Percentiles rank a stretch among this genome's conserved stretches.
phyloP scores from a whole-genome alignment of 306 rosid species.

The Parietaria judaica region DNA sequence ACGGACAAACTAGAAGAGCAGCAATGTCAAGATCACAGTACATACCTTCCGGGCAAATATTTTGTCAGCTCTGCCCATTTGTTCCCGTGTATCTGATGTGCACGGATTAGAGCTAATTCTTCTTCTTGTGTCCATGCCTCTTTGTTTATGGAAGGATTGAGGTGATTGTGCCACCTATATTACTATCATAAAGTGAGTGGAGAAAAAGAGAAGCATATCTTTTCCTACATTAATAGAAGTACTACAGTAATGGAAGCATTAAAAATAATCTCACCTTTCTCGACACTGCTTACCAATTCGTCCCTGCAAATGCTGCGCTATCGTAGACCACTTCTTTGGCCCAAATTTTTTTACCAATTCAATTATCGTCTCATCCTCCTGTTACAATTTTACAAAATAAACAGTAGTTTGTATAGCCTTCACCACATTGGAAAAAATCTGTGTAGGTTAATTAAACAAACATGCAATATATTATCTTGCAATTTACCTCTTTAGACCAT shows the following conservation, averaged over 20 bases:
- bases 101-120: constrained; percentile 85
- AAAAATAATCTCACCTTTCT: constrained; percentile 64
- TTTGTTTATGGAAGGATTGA: constrained; percentile 90
- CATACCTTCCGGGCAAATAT: constrained; percentile 89
- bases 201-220: background rate
- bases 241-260: background rate
- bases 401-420: background rate
- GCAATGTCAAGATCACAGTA: constrained; percentile 5
- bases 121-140: constrained; percentile 99
- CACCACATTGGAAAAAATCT: background rate
- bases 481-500: constrained; percentile 93
- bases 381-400: constrained; percentile 24
- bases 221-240: background rate
- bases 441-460: constrained; percentile 7
- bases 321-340: constrained; percentile 95
- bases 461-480: constrained; percentile 1
- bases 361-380: constrained; percentile 84
- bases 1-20: background rate
- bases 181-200: constrained; percentile 14
- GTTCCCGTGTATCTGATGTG: constrained; percentile 89
- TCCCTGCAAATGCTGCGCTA: constrained; percentile 86
- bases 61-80: constrained; percentile 97
- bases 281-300: constrained; percentile 99
- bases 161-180: constrained; percentile 98
- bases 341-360: constrained; percentile 75